Evolutionary conservation across 2,329 filamentous ascomycete genomes (phyloP).

Genomic region (Fusarium palustre): DNA sequence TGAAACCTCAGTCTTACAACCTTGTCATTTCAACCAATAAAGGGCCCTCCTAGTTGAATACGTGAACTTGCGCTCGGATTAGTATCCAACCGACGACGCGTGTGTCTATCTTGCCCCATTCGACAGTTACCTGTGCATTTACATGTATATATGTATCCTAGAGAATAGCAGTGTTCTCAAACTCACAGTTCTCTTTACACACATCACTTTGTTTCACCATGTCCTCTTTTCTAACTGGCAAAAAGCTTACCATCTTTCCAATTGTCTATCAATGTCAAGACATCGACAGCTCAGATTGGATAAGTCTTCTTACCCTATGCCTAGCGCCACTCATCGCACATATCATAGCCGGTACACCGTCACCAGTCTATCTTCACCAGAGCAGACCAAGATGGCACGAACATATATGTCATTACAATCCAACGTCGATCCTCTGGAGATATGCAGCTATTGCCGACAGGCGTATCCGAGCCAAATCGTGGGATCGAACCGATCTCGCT

Average conservation of each 20-base stretch:
- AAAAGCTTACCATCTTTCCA: not conserved
- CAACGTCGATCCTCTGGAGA: slow-evolving; percentile 32
- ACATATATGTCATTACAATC: slow-evolving; percentile 27
- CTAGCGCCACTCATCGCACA: slow-evolving; percentile 28
- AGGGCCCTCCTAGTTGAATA: not conserved
- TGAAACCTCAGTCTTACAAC: not conserved
- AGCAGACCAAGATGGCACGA: slow-evolving; percentile 27
- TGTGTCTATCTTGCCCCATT: fast-evolving
- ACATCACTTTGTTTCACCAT: not conserved
- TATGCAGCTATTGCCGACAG: slow-evolving; percentile 18
- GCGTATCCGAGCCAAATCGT: slow-evolving; percentile 7
- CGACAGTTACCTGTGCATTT: too few species aligned
- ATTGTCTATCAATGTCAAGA: slow-evolving; percentile 15
- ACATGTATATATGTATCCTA: too few species aligned
- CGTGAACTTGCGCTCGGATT: not conserved
- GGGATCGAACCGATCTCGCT: slow-evolving; percentile 17
- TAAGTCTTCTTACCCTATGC: slow-evolving; percentile 24
- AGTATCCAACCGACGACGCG: too few species aligned
- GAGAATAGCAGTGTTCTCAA: too few species aligned
- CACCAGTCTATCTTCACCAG: not conserved
- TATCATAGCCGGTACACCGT: slow-evolving; percentile 13
- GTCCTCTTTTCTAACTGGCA: not conserved
- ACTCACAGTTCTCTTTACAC: not conserved
- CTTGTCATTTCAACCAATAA: not conserved
- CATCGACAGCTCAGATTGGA: slow-evolving; percentile 15